Evolutionary conservation across 202 grass and related monocot species (phyloP), one percentile per base, ranked within the genome.

Genomic region (Musa balbisiana): DNA sequence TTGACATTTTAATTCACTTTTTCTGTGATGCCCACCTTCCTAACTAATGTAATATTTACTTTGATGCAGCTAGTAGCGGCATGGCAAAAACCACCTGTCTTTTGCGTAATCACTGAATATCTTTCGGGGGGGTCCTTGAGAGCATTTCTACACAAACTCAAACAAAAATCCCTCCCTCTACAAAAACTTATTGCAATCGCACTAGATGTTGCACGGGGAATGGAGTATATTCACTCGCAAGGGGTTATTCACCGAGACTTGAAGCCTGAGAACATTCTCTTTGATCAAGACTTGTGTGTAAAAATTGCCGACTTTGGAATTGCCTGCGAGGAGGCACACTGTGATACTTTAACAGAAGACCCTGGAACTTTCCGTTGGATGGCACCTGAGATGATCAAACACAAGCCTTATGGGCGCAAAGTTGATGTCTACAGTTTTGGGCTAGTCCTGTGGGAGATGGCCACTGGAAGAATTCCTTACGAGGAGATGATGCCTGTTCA

Each of bases 371-470:
- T 69, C 19, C 67, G 67, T 69, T 69, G 67, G 67, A 69, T 69
- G 67, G 67, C 67, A 69, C 67, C 67, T 21, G 67, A 69, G 67
- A 69, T 69, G 67, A 69, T 69, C 67, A 69, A 69, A 51, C 27
- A 69, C 26, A 69, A 69, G 67, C 67, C 25, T 49, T 69, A 69
- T 69, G 67, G 67, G 29, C 67, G 33, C 27, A 69, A 69, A 20
- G 67, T 69, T 49, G 67, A 69, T 69, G 67, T 69, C 17, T 69
- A 69, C 33, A 69, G 67, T 49, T 69, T 69, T 69, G 67, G 67
- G 29, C 29, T 69, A 69, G 4, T 69, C 13, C 49, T 69, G 16
- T 69, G 67, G 67, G 67, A 69, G 29, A 69, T 69, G 67, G 3
- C 49, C 33, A 69, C 67, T 8, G 67, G 67, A 69, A 69, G 29